Evolutionary conservation across 129 eudicot genomes (phyloP), one percentile per base, ranked within the genome.

Genomic region (Tanacetum coccineum): DNA sequence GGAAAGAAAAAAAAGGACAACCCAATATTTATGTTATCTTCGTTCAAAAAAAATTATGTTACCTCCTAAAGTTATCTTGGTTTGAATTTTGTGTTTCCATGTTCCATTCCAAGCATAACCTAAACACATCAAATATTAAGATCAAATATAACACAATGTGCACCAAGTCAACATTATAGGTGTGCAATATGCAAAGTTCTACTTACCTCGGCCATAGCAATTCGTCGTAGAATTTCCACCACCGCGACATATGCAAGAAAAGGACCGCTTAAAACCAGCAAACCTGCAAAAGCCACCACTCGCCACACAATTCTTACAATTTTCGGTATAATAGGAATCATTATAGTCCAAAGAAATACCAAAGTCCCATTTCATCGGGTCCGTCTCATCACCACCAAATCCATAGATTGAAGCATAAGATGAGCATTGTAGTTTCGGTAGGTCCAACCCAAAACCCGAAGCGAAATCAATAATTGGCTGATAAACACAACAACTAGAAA

Each of bases 361-460:
- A 74, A 79, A 87, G n/a, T 87, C 64, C 90, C 90, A 87, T 62
- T 84, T 87, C 90, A 81, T 81, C 0, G 95, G 95, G 56, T 87
- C 79, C 17, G 90, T 87, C 60, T 84, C 90, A 47, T 81, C 85
- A 9, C 95, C 95, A 48, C 95, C 95, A 59, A 83, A 87, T 44
- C 95, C 95, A 26, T 81, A 81, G 17, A 87, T 66, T 9, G 95
- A 78, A 13, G 90, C 76, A 39, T 84, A 87, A 45, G 95, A 87
- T 18, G 95, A 87, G 59, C 95, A 87, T 26, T 87, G 95, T 9
- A 87, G 87, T 71, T 84, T 87, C 4, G 95, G 90, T 54, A 84
- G 81, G 70, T 84, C 87, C 74, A 87, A 21, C 48, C 80, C 85
- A 53, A 25, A 78, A 70, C 76, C 80, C n/a, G n/a, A n/a, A n/a